Evolutionary conservation across 2,329 filamentous ascomycete species (phyloP).

Genomic region (Cladosporium sp.): DNA sequence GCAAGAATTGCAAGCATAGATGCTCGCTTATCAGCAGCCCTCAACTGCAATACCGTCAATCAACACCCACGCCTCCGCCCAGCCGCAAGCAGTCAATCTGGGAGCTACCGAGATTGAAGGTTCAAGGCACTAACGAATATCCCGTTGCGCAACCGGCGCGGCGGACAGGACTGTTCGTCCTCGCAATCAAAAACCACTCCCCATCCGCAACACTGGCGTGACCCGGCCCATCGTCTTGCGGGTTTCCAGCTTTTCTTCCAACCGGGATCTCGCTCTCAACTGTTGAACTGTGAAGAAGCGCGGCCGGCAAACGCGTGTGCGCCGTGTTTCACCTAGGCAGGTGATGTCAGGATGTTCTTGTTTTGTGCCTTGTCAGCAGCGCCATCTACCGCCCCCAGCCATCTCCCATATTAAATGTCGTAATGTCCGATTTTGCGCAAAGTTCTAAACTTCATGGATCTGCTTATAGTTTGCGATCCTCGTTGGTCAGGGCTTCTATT

Average conservation of each 20-base stretch:
- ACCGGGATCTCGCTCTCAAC: slow-evolving; percentile 2
- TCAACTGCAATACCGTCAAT: neutral
- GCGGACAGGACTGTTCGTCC: neutral
- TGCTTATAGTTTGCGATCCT: slow-evolving; percentile 3
- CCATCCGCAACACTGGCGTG: slow-evolving; percentile 10
- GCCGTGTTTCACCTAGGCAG: slow-evolving; percentile 7
- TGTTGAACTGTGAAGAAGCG: neutral
- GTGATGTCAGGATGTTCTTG: slow-evolving; percentile 10
- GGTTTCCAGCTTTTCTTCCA: neutral
- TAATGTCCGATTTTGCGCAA: neutral
- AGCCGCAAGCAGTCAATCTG: slow-evolving; percentile 7
- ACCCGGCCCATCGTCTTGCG: neutral
- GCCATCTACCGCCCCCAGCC: neutral
- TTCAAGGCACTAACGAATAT: slow-evolving; percentile 12
- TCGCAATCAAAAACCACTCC: slow-evolving; percentile 14
- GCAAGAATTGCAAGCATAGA: neutral
- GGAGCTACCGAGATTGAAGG: slow-evolving; percentile 15
- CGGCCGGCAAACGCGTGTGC: slow-evolving; percentile 1
- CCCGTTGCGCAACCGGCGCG: neutral
- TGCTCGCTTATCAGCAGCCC: neutral
- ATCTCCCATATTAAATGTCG: neutral
- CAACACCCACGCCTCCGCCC: neutral
- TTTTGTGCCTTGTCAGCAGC: neutral
- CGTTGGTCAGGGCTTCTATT: neutral
- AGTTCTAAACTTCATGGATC: neutral